Conservation (phyloP, 2,329 filamentous ascomycete genomes). For the Neonectria sp. region DNA sequence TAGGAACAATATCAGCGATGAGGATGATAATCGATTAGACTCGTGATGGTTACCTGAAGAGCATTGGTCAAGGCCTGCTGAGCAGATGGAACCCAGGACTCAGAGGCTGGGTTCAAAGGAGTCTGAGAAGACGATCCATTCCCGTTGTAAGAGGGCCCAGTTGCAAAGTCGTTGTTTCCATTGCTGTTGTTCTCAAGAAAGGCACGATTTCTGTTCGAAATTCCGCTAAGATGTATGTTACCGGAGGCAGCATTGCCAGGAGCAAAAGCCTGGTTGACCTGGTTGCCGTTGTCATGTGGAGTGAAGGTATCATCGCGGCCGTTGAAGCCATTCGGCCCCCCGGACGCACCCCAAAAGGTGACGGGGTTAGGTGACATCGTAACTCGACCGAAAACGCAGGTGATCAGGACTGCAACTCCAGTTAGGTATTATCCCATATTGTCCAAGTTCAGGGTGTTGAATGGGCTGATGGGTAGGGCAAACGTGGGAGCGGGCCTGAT, state of each 20-base stretch:
- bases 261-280: neutral
- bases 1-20: neutral
- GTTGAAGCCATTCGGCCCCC: slow-evolving; percentile 2
- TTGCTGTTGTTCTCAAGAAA: neutral
- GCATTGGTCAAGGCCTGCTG: slow-evolving; percentile 42
- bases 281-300: neutral
- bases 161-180: neutral
- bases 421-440: slow-evolving; percentile 14
- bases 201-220: neutral
- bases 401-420: neutral
- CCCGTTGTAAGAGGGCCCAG: neutral
- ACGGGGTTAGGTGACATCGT: slow-evolving; percentile 15
- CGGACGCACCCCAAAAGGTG: slow-evolving; percentile 4
- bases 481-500: neutral
- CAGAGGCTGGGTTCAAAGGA: slow-evolving; percentile 18
- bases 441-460: neutral
- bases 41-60: slow-evolving; percentile 32
- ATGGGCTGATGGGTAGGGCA: neutral
- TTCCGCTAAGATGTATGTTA: neutral
- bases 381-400: neutral
- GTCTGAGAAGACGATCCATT: neutral
- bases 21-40: neutral
- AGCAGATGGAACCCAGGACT: slow-evolving; percentile 45
- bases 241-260: neutral
- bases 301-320: slow-evolving; percentile 2